These are phyloP conservation scores for Vitis amurensis DNA, from an alignment of 164 flowering plant species.

Conservation along the genomic window DNA sequence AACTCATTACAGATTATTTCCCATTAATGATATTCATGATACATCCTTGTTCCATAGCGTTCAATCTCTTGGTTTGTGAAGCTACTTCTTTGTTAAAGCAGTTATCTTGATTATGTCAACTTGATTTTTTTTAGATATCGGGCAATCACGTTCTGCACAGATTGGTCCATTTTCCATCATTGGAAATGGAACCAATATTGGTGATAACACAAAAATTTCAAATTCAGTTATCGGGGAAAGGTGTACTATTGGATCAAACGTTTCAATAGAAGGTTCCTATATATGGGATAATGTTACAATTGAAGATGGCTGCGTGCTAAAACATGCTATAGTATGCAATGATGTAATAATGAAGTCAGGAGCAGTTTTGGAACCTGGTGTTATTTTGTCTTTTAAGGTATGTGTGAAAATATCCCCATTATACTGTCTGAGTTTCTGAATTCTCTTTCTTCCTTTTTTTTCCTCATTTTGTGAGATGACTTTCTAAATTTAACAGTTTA, in stretches of 20 bases:
- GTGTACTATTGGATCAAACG: slow-evolving; percentile 85
- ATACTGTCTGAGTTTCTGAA: neutral
- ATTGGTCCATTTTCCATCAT: slow-evolving; percentile 78
- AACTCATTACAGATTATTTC: neutral
- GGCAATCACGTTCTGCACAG: slow-evolving; percentile 66
- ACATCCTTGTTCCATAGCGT: neutral
- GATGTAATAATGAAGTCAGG: slow-evolving; percentile 77
- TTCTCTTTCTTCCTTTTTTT: neutral
- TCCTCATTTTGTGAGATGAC: neutral
- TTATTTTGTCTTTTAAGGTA: slow-evolving; percentile 88
- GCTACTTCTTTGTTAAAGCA: neutral
- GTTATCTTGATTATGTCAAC: neutral
- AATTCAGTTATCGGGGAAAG: slow-evolving; percentile 85
- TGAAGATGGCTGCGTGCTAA: slow-evolving; percentile 79
- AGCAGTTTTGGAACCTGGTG: slow-evolving; percentile 83
- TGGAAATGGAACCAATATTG: slow-evolving; percentile 70
- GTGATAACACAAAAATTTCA: slow-evolving; percentile 58
- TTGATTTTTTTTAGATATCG: slow-evolving; percentile 46
- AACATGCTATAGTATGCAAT: slow-evolving; percentile 86
- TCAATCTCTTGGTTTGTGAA: neutral
- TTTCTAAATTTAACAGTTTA: too few species aligned
- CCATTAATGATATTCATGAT: neutral
- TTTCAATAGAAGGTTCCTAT: slow-evolving; percentile 83
- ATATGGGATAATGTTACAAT: slow-evolving; percentile 88
- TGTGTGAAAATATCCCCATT: neutral